Base-by-base conservation (phyloP, 2,329 filamentous ascomycete genomes). In the Aspergillus sergii region DNA sequence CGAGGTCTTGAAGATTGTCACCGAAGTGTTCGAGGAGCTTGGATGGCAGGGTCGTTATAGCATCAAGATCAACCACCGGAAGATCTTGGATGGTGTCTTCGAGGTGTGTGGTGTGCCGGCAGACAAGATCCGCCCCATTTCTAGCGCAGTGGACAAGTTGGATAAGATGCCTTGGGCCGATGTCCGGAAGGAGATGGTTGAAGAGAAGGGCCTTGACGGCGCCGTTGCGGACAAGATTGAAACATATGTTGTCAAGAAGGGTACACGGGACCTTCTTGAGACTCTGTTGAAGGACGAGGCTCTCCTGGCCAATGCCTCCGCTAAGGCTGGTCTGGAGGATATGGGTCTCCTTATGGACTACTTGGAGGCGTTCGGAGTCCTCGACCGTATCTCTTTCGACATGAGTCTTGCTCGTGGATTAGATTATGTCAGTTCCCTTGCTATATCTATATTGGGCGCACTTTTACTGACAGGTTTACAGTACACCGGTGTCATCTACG, bases 51-150 rank as follows among this genome's bases (percentile, higher is more conserved):
- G 87, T 41, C 84, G 85, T 51, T 92, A 92, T 76, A 94, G 91
- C 2, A 95, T 97, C 81, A 97, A 97, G 82, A 85, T 97, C 75
- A 98, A 97, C 82, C 93, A 97, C 86, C 87, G 94, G 70, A 94
- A 96, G 80, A 94, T 97, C 56, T 85, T 98, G 19, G 94, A 97
- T 72, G 94, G 94, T 62, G 86, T 97, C 69, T 97, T 98, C 79
- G 87, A 92, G 75, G 92, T 97, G 32, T 94, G 92, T 71, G 94
- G 94, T 67, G 94, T 98, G 16, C 92, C 94, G 1, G 82, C 86
- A 63, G 91, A 96, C 62, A 94, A 96, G 83, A 91, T 96, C 69
- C 88, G 94, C 60, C 88, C 91, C 34, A 97, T 97, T 73, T 95
- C 91, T 45, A 95, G 91, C 28, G 94, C 94, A 2, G 94, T 98